A percentile compares a stretch with the other conserved stretches of the same genome.
Conservation (phyloP, 805 yeast species). For the Barnettozyma sucrosica region DNA sequence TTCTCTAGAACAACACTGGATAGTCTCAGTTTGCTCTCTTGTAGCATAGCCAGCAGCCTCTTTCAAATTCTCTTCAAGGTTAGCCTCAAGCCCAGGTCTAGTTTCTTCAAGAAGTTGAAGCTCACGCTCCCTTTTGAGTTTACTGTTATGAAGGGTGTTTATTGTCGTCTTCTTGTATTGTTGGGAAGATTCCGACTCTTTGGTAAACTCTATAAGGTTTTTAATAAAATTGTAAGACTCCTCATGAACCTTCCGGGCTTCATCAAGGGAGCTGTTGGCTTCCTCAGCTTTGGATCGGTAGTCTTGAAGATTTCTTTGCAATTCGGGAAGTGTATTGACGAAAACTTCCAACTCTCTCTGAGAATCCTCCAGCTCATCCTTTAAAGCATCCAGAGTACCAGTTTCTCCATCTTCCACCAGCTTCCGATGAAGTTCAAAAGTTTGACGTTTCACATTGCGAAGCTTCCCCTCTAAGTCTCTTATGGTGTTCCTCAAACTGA, state of each 20-base stretch:
- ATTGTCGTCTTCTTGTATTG: slow-evolving; percentile 12
- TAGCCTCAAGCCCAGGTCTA: slow-evolving; percentile 17
- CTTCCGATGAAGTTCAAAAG: slow-evolving; percentile 32
- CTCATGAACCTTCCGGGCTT: slow-evolving; percentile 13
- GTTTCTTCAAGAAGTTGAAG: slow-evolving; percentile 17
- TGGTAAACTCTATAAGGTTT: slow-evolving; percentile 2
- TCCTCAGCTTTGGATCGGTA: slow-evolving; percentile 19
- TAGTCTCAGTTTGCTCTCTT: slow-evolving; percentile 38
- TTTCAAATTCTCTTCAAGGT: slow-evolving; percentile 10
- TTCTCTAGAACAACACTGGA: slow-evolving; percentile 38
- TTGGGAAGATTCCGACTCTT: slow-evolving; percentile 10
- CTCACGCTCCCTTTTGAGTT: slow-evolving; percentile 16
- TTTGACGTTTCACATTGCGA: slow-evolving; percentile 19
- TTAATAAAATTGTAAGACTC: slow-evolving; percentile 25
- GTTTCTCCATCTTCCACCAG: slow-evolving; percentile 41
- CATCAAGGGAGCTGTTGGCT: slow-evolving; percentile 16
- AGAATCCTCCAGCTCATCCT: slow-evolving; percentile 6
- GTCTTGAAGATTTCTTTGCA: slow-evolving; percentile 19
- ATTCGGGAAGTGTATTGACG: slow-evolving; percentile 23
- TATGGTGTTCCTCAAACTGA: slow-evolving; percentile 2
- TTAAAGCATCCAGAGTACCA: slow-evolving; percentile 31
- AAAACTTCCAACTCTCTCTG: slow-evolving; percentile 7
- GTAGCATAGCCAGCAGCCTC: slow-evolving; percentile 40
- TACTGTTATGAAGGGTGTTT: slow-evolving; percentile 15
- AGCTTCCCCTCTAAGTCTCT: not conserved